phyloP scores from a whole-genome alignment of 192 early-diverging fungal genomes.

The Podochytrium sp. region DNA sequence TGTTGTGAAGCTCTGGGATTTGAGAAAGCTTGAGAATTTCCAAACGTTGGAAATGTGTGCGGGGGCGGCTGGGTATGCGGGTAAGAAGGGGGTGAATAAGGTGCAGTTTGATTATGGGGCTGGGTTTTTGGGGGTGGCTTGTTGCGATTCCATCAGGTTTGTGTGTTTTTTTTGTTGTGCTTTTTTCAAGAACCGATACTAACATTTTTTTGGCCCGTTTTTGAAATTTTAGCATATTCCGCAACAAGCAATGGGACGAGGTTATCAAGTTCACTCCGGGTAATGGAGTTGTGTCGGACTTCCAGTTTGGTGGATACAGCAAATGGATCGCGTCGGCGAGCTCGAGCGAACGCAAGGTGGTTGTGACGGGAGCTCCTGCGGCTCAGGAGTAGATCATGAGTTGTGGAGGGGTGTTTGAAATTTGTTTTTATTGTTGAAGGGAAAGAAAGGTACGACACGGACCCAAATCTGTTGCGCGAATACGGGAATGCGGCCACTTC shows the following conservation, averaged over 20 bases:
- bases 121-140: conserved; percentile 80
- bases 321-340: conserved; percentile 46
- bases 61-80: conserved; percentile 37
- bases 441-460: too few species aligned
- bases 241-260: conserved; percentile 51
- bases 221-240: conserved; percentile 38
- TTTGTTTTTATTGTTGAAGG: too few species aligned
- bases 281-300: conserved; percentile 32
- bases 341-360: conserved; percentile 43
- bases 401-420: too few species aligned
- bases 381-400: too few species aligned
- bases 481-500: too few species aligned
- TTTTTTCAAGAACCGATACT: background rate
- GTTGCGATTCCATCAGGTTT: conserved; percentile 47
- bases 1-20: conserved; percentile 89
- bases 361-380: conserved; percentile 38
- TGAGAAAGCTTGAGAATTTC: conserved; percentile 80
- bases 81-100: conserved; percentile 49
- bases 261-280: conserved; percentile 35
- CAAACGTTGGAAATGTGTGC: conserved; percentile 63
- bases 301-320: conserved; percentile 49
- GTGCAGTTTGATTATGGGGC: conserved; percentile 83
- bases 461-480: too few species aligned
- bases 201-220: background rate
- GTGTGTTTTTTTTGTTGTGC: conserved; percentile 1